Evolutionary conservation across 192 early-diverging fungal species (phyloP).

Genomic region (Glomus cerebriforme): DNA sequence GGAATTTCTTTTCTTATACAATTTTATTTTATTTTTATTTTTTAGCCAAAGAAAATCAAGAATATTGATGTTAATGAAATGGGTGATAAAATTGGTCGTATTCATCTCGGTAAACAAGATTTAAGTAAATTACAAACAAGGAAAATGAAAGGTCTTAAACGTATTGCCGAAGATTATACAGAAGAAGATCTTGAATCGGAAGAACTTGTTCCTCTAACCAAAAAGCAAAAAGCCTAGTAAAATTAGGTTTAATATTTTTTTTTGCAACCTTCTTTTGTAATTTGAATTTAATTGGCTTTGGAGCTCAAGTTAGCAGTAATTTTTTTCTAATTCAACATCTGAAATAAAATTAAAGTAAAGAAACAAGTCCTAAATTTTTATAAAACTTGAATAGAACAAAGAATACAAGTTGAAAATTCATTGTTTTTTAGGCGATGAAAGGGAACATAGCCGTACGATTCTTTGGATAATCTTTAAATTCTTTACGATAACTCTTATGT

Average conservation of each 20-base stretch:
- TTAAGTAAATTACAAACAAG: constrained; percentile 92
- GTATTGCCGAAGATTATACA: constrained; percentile 28
- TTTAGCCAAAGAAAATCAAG: constrained; percentile 83
- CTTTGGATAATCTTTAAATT: constrained; percentile 90
- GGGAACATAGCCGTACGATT: constrained; percentile 81
- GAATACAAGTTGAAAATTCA: too few species aligned
- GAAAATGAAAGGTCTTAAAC: constrained; percentile 98
- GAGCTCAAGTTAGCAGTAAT: too few species aligned
- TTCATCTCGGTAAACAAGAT: constrained; percentile 92
- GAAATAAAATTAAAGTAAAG: too few species aligned
- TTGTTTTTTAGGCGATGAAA: constrained; percentile 51
- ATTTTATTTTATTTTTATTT: constrained; percentile 1
- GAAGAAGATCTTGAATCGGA: constrained; percentile 19
- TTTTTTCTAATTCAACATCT: too few species aligned
- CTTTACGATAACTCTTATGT: constrained; percentile 85
- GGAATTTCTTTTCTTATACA: background rate
- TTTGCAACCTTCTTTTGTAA: too few species aligned
- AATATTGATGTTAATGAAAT: constrained; percentile 88
- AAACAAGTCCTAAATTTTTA: too few species aligned
- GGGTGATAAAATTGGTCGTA: constrained; percentile 87
- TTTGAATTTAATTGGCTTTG: background rate
- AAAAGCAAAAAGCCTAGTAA: constrained; percentile 8
- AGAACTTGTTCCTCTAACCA: background rate
- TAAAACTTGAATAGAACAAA: too few species aligned
- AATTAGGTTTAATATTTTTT: background rate